Evolutionary conservation across 2,329 filamentous ascomycete species (phyloP).

Genomic region (Beauveria caledonica): DNA sequence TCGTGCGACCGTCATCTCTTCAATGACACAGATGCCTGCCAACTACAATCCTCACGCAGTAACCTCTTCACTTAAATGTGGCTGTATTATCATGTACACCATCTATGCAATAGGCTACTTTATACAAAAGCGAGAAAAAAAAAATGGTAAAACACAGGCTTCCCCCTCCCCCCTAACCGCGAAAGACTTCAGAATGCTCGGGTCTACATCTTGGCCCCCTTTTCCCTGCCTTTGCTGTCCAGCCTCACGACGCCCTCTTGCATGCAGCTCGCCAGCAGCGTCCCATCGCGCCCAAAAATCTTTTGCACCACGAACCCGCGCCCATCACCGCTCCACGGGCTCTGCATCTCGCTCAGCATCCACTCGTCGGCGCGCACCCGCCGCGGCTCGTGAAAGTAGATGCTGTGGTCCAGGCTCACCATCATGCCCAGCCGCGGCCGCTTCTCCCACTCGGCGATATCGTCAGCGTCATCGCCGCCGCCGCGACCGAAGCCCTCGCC

Average conservation of each 20-base stretch:
- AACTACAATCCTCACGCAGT: too few relatives aligned
- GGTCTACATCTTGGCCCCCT: constrained; percentile 25
- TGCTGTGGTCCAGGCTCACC: constrained; percentile 70
- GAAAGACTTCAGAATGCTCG: too few relatives aligned
- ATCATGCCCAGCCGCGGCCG: constrained; percentile 69
- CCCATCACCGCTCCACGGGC: constrained; percentile 71
- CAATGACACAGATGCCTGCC: too few relatives aligned
- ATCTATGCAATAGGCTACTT: too few relatives aligned
- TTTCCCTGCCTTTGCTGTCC: constrained; percentile 31
- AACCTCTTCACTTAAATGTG: too few relatives aligned
- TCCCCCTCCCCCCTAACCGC: neutral
- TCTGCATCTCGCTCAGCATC: constrained; percentile 75
- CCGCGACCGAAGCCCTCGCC: constrained; percentile 33
- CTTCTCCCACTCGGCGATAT: constrained; percentile 38
- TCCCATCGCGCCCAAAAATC: constrained; percentile 64
- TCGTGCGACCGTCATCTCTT: too few relatives aligned
- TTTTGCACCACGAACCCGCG: constrained; percentile 68
- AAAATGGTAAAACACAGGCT: neutral
- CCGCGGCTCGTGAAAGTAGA: constrained; percentile 58
- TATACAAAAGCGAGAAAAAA: too few relatives aligned
- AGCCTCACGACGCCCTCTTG: constrained; percentile 59
- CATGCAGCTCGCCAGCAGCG: constrained; percentile 67
- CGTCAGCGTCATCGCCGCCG: neutral
- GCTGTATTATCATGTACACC: too few relatives aligned
- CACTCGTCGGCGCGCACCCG: constrained; percentile 58